Base-by-base conservation (phyloP, 805 yeast species). In the Danielozyma ontarioensis region DNA sequence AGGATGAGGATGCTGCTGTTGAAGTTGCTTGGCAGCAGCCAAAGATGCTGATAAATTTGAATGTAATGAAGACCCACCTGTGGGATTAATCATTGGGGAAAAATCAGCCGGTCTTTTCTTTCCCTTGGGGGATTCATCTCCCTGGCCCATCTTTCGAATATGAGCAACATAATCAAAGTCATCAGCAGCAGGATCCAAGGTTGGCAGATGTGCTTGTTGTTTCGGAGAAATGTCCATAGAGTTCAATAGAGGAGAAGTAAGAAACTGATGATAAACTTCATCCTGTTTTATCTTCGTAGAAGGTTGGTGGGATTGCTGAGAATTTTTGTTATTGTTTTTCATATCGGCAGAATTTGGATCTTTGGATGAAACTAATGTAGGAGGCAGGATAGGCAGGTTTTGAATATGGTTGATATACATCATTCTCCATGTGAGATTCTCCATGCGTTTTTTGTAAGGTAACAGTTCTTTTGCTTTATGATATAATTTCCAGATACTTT, bases 361-460 rank as follows among this genome's bases (percentile, higher is more conserved):
- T n/a, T n/a, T n/a, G n/a, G n/a, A n/a, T n/a, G n/a, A n/a, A n/a
- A n/a, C n/a, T n/a, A n/a, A n/a, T n/a, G n/a, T n/a, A n/a, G n/a
- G n/a, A n/a, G n/a, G n/a, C n/a, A n/a, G n/a, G n/a, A n/a, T n/a
- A n/a, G n/a, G n/a, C n/a, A n/a, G n/a, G 37, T 22, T 37, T 13
- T 16, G 13, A 33, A 13, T 29, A 31, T 32, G 36, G 32, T 53
- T 54, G 44, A 81, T 63, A 28, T 70, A 75, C 89, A 87, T 81
- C 76, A 87, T 72, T 38, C 96, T 64, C 96, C 96, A 87, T 7
- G 94, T 79, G 34, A 87, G 57, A 52, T 88, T 88, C 50, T 83
- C 86, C 79, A 88, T 82, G 32, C 96, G 64, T 17, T 76, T 72
- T 35, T 74, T 72, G 53, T 84, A 78, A 1, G 95, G 95, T 26